Evolutionary conservation across 106 monocot species (phyloP), one percentile per base, ranked within the genome.

Genomic region (Cymbidium sinense): DNA sequence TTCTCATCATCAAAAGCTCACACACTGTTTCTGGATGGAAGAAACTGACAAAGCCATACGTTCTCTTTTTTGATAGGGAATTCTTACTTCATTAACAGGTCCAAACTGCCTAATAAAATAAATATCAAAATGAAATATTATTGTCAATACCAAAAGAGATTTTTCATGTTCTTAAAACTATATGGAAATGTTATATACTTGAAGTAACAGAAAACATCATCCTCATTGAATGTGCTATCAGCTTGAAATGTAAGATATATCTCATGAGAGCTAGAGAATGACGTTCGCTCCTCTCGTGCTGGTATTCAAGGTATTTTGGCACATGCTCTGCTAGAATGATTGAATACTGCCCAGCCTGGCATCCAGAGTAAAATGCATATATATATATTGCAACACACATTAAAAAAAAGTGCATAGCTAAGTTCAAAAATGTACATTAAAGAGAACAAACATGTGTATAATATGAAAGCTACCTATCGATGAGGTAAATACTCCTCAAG

Each of bases 1-100:
- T 81, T 25, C 85, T 79, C 72, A 81, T 86, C 20, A 78, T 43
- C 27, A 96, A 72, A 47, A 96, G 85, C 7, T 75, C 27, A 13
- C 75, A 80, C 29, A 88, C 96, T 27, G 96, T 93, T 71, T 93
- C 86, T 2, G 91, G 67, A 34, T 86, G 83, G 9, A 82, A 33
- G 77, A 96, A 96, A 76, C 86, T 89, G 54, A 96, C 96, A 85
- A 96, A 96, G 6, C 96, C 96, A 84, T 85, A 96, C 96, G 93
- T 96, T 23, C 93, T 79, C 64, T 89, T 86, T 77, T 89, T 29
- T 91, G 93, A 19, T 44, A 70, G n/a, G 93, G 93, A 82, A 96
- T 91, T 81, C 96, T 87, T 23, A 96, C 96, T 78, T 83, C 88
- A 19, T 75, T 80, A 85, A 96, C 93, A 33, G 93, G 86, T 5